A percentile compares a stretch with the other conserved stretches of the same genome.
These are phyloP conservation scores for Eutrema yunnanense DNA, from an alignment of 345 rosid species.

Conservation along the genomic window DNA sequence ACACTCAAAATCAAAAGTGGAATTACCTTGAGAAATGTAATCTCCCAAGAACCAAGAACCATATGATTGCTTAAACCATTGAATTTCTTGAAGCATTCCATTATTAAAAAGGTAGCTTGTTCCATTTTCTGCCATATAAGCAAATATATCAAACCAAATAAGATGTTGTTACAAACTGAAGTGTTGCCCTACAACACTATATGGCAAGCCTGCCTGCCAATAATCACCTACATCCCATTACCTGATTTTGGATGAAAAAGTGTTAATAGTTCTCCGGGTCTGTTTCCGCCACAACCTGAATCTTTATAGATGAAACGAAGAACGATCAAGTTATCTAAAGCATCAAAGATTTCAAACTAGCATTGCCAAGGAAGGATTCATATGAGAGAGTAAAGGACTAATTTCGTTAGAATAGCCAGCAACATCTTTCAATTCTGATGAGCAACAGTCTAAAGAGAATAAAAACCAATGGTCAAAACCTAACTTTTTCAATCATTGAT, in stretches of 20 bases:
- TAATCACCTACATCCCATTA: constrained; percentile 4
- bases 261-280: constrained; percentile 40
- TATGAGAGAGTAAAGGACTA: neutral
- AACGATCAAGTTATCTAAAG: neutral
- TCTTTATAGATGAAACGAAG: constrained; percentile 23
- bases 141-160: neutral
- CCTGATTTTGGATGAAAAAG: constrained; percentile 92
- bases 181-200: neutral
- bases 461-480: neutral
- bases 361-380: neutral
- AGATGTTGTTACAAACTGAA: neutral
- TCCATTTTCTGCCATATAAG: constrained; percentile 38
- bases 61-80: constrained; percentile 77
- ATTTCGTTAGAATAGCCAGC: neutral
- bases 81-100: constrained; percentile 67
- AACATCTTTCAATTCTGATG: neutral
- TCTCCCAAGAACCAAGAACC: constrained; percentile 93
- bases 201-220: neutral
- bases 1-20: neutral
- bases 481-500: neutral
- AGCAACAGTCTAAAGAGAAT: neutral
- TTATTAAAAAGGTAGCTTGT: constrained; percentile 51
- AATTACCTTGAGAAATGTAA: constrained; percentile 65
- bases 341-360: neutral
- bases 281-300: constrained; percentile 25